These are phyloP conservation scores for Trichoderma brevicompactum DNA, from an alignment of 2,329 filamentous ascomycete genomes.

Conservation along the genomic window DNA sequence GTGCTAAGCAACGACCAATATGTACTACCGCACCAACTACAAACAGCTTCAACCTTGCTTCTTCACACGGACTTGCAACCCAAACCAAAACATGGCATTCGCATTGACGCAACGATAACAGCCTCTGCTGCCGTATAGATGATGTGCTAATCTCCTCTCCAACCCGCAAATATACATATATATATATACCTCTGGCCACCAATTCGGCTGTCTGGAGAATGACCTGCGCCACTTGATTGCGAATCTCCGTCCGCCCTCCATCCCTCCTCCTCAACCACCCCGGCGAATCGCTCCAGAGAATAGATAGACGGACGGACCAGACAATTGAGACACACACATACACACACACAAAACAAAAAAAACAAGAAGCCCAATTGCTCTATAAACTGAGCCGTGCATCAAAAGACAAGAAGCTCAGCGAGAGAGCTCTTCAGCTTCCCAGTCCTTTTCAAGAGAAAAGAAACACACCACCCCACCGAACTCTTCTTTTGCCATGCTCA, in stretches of 20 bases:
- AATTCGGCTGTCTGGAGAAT: neutral
- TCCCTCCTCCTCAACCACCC: neutral
- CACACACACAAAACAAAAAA: no score
- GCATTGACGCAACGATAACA: neutral
- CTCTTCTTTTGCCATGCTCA: slow-evolving; percentile 58
- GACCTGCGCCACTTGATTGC: neutral
- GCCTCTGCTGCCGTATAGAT: neutral
- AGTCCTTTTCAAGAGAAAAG: neutral
- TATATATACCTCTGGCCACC: neutral
- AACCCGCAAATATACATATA: neutral
- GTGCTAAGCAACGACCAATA: neutral
- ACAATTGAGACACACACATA: neutral
- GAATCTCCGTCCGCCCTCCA: neutral
- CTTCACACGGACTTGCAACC: no score
- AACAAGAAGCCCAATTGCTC: neutral
- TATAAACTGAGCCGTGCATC: neutral
- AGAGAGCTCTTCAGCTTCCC: neutral
- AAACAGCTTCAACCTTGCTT: slow-evolving; percentile 4
- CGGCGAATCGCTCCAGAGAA: neutral
- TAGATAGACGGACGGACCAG: slow-evolving; percentile 13
- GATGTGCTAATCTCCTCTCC: neutral
- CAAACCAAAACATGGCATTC: neutral
- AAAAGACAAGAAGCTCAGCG: neutral
- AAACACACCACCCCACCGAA: no score
- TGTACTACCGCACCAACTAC: no score